Evolutionary conservation across 2,329 filamentous ascomycete genomes (phyloP).

Genomic region (Polychaeton citri): DNA sequence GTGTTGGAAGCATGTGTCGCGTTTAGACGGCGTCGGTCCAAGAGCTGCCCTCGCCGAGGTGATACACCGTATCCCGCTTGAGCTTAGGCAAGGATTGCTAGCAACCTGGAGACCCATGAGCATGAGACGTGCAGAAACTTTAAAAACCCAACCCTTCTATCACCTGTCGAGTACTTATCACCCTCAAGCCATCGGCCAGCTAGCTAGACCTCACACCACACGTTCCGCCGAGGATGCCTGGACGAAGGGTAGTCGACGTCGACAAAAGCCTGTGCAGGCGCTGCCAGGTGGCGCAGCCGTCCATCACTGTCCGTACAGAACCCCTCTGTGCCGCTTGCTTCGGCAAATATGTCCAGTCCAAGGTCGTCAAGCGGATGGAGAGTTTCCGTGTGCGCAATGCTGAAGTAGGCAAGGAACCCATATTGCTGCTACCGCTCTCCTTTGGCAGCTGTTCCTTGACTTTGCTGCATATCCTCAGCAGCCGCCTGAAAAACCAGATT

Average conservation of each 20-base stretch:
- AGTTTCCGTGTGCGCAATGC: slow-evolving; percentile 42
- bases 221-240: slow-evolving; percentile 1
- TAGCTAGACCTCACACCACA: too few species aligned
- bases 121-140: too few species aligned
- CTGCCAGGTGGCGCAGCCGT: slow-evolving; percentile 39
- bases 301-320: slow-evolving; percentile 44
- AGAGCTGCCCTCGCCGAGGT: too few species aligned
- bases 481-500: slow-evolving; percentile 53
- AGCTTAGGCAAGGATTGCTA: too few species aligned
- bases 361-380: slow-evolving; percentile 67
- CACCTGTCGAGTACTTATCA: too few species aligned
- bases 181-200: too few species aligned
- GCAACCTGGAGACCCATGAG: too few species aligned
- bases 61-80: too few species aligned
- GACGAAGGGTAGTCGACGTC: slow-evolving; percentile 3
- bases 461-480: slow-evolving; percentile 62
- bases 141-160: too few species aligned
- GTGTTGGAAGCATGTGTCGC: too few species aligned
- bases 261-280: slow-evolving; percentile 36
- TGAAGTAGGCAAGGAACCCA: slow-evolving; percentile 31
- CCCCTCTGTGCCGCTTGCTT: slow-evolving; percentile 61
- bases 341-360: slow-evolving; percentile 60
- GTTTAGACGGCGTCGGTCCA: too few species aligned
- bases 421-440: slow-evolving; percentile 66
- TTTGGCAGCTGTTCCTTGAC: slow-evolving; percentile 69